Base-by-base conservation (phyloP, 495 filamentous ascomycete genomes). In the Daldinia loculata region DNA sequence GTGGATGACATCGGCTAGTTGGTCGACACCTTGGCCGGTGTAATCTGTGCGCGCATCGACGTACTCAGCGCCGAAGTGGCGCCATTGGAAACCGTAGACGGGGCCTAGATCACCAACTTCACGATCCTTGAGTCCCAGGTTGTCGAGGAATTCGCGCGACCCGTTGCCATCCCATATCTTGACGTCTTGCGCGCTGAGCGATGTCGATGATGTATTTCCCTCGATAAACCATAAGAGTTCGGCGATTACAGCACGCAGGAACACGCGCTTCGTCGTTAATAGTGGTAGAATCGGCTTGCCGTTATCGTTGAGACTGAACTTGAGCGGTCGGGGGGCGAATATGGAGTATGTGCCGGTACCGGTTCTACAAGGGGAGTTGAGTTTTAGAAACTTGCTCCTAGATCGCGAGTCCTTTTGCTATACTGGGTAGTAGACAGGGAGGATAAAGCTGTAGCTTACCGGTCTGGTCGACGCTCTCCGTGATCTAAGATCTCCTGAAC, bases 151-250 rank as follows among this genome's bases (percentile, higher is more conserved):
- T 67, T 86, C 89, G 75, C 95, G 95, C 59, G 89, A 92, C 63
- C 95, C 95, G 77, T 99, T 98, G 76, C 92, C 93, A 80, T 99
- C 95, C 95, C 95, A 99, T 82, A 99, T 98, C 79, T 96, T 97
- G 74, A 98, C 88, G 12, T 93, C 92, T 11, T 89, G 87, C 9
- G 86, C 86, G 50, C 87, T 89, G 24, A 98, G 90, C 0, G 93
- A 83, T 3, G 85, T 73, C 0, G 92, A 91, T 4, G 92, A 94
- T 2, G 95, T 98, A 64, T 80, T 85, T 76, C 93, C 94, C 30
- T 86, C 84, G 75, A 99, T 89, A 82, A 99, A 98, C 95, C 95
- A 99, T 73, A 99, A 91, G 17, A 99, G 92, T 77, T 99, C 95
- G 72, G 90, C 91, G 74, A 98, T 84, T 41, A 99, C 89, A 77